phyloP scores from a whole-genome alignment of 2,329 filamentous ascomycete species.

The Diaporthe ampelina region DNA sequence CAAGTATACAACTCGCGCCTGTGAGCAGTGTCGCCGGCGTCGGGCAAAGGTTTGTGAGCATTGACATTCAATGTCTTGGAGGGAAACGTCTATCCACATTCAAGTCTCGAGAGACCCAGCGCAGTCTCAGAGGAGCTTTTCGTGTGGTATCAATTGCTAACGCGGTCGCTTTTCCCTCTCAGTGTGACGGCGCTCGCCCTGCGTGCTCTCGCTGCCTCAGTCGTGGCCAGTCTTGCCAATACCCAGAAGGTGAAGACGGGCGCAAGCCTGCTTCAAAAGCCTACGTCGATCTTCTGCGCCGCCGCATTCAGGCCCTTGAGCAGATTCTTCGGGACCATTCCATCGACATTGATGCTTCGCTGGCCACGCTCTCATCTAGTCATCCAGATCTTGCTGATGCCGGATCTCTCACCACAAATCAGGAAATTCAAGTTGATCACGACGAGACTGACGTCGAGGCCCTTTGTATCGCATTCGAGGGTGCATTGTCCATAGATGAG shows the following conservation, averaged over 20 bases:
- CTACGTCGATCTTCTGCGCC: background rate
- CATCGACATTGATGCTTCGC: conserved; percentile 8
- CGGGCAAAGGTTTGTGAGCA: too few relatives aligned
- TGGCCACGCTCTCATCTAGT: background rate
- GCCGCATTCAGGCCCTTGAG: background rate
- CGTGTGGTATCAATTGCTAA: background rate
- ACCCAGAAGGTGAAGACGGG: background rate
- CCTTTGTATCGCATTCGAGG: background rate
- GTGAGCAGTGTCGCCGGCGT: too few relatives aligned
- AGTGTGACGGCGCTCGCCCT: background rate
- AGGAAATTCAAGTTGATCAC: background rate
- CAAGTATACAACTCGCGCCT: too few relatives aligned
- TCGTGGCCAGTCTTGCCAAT: background rate
- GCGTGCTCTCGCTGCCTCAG: background rate
- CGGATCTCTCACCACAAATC: background rate
- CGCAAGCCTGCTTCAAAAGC: background rate
- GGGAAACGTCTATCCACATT: too few relatives aligned
- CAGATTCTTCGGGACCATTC: background rate
- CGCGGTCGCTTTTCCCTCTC: background rate
- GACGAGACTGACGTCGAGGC: background rate
- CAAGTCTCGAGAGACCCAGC: too few relatives aligned
- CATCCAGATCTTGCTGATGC: background rate
- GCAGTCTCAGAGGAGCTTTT: too few relatives aligned
- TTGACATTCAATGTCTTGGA: too few relatives aligned
- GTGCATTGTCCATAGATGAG: background rate